A percentile compares a stretch with the other conserved stretches of the same genome.
These are phyloP conservation scores for Nigrograna mackinnonii DNA, from an alignment of 2,329 filamentous ascomycete species.

Conservation along the genomic window DNA sequence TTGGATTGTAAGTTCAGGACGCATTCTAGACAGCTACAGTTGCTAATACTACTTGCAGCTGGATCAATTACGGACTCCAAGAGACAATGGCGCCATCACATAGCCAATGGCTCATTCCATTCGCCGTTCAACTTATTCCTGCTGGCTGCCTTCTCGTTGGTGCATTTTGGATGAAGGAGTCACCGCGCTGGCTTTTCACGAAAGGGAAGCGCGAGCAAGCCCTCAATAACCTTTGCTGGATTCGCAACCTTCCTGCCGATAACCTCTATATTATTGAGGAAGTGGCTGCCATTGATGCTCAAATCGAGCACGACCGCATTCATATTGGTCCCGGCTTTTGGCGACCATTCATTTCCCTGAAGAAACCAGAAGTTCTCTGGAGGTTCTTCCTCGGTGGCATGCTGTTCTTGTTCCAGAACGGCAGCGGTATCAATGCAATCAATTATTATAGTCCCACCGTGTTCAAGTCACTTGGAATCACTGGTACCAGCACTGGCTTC, in stretches of 20 bases:
- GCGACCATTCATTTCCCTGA: slow-evolving; percentile 50
- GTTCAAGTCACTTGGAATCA: slow-evolving; percentile 68
- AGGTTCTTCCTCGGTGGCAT: slow-evolving; percentile 74
- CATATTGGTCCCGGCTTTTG: slow-evolving; percentile 74
- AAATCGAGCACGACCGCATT: slow-evolving; percentile 65
- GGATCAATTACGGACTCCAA: slow-evolving; percentile 42
- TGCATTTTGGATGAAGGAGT: slow-evolving; percentile 48
- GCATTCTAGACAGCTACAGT: background rate
- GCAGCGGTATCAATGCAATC: slow-evolving; percentile 72
- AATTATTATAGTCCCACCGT: slow-evolving; percentile 77
- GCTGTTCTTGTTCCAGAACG: slow-evolving; percentile 81
- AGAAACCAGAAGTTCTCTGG: slow-evolving; percentile 62
- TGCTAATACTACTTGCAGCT: background rate
- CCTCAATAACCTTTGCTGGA: slow-evolving; percentile 59
- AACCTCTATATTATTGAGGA: slow-evolving; percentile 75
- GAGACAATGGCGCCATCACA: slow-evolving; percentile 48
- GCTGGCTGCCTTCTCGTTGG: slow-evolving; percentile 59
- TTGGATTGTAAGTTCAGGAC: slow-evolving; percentile 20
- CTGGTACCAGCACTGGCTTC: slow-evolving; percentile 61
- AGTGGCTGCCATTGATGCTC: slow-evolving; percentile 69
- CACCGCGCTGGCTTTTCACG: slow-evolving; percentile 48
- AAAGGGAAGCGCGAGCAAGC: slow-evolving; percentile 47
- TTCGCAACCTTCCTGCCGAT: slow-evolving; percentile 60
- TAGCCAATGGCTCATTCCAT: slow-evolving; percentile 53
- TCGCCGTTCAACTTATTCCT: slow-evolving; percentile 69